Evolutionary conservation across 2,329 filamentous ascomycete species (phyloP).

Genomic region (Neophaeococcomyces aloes): DNA sequence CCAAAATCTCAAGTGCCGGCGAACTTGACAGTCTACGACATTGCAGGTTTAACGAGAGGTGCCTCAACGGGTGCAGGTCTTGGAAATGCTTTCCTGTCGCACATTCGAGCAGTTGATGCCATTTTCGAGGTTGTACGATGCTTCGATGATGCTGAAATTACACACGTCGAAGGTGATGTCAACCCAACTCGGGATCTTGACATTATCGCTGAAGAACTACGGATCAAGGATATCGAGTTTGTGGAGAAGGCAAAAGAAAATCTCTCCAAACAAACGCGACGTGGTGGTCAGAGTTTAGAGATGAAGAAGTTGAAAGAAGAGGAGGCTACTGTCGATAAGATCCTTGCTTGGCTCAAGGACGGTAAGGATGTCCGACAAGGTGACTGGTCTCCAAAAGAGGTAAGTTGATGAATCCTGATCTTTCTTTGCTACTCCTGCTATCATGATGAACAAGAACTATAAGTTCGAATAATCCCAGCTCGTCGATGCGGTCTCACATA

Average conservation of each 20-base stretch:
- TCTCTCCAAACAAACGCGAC: conserved; percentile 84
- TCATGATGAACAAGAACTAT: conserved; percentile 97
- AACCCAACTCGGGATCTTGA: conserved; percentile 87
- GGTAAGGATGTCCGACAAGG: conserved; percentile 92
- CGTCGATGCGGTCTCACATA: conserved; percentile 71
- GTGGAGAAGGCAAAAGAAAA: conserved; percentile 88
- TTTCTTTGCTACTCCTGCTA: conserved; percentile 30
- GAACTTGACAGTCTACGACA: conserved; percentile 97
- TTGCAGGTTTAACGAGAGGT: conserved; percentile 88
- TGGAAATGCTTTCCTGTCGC: conserved; percentile 94
- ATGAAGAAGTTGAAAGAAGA: conserved; percentile 97
- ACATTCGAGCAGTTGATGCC: conserved; percentile 95
- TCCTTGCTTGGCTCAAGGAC: conserved; percentile 69
- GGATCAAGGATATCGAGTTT: conserved; percentile 98
- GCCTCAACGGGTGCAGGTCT: conserved; percentile 96
- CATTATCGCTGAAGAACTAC: conserved; percentile 93
- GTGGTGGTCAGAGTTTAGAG: conserved; percentile 90
- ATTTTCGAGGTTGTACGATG: conserved; percentile 95
- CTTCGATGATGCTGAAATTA: conserved; percentile 98
- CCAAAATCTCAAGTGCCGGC: conserved; percentile 95
- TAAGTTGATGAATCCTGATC: conserved; percentile 42
- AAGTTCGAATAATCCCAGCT: conserved; percentile 99
- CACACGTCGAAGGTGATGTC: conserved; percentile 98
- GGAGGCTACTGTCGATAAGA: conserved; percentile 83
- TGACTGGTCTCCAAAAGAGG: conserved; percentile 87